A percentile compares a stretch with the other conserved stretches of the same genome.
Conservation (phyloP, 2,329 filamentous ascomycete species). For the Akanthomyces uredinophilus region DNA sequence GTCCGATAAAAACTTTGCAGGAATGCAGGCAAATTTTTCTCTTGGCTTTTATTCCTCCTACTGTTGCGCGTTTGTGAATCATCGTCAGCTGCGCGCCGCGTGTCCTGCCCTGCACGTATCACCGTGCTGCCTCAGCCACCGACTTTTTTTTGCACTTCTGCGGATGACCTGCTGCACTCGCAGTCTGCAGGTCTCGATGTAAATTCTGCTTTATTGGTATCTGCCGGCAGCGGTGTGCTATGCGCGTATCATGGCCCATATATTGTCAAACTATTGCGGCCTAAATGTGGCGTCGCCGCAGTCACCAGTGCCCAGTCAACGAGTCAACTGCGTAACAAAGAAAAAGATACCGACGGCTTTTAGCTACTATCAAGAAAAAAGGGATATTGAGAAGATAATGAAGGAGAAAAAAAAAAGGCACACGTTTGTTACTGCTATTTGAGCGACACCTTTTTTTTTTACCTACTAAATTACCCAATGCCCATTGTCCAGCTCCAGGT, state of each 20-base stretch:
- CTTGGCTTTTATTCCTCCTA: not conserved
- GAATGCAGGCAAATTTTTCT: not conserved
- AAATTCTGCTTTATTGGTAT: not conserved
- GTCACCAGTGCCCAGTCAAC: not conserved
- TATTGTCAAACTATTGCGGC: constrained; percentile 2
- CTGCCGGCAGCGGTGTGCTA: constrained; percentile 1
- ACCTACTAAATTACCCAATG: not conserved
- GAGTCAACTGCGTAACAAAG: too few relatives aligned
- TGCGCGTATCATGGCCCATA: constrained; percentile 4
- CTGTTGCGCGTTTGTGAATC: not conserved
- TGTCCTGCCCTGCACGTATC: not conserved
- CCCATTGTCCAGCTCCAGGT: constrained; percentile 1
- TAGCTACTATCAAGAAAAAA: too few relatives aligned
- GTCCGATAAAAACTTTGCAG: too few relatives aligned
- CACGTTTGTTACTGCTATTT: too few relatives aligned
- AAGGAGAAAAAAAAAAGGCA: too few relatives aligned
- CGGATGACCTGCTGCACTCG: not conserved
- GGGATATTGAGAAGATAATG: too few relatives aligned
- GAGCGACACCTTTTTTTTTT: too few relatives aligned
- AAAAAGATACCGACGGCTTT: too few relatives aligned
- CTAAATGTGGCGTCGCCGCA: not conserved
- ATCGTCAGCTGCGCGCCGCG: not conserved
- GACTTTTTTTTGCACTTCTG: not conserved
- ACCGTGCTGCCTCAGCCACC: constrained; percentile 6
- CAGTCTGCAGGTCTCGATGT: not conserved